Conservation (phyloP, 2,329 filamentous ascomycete genomes). For the Nakataea oryzae region DNA sequence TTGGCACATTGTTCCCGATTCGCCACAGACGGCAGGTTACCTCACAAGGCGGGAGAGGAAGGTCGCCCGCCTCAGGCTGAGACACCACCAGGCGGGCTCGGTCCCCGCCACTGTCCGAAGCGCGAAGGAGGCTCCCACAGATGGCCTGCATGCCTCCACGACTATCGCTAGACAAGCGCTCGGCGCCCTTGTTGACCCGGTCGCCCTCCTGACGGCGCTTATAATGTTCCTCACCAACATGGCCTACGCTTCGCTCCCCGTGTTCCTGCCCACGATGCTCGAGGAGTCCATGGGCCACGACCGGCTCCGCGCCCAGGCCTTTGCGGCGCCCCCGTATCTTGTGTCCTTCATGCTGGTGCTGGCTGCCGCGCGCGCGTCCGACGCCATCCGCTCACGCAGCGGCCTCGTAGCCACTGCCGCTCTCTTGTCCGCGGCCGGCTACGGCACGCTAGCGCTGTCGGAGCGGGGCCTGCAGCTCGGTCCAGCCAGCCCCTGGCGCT, state of each 20-base stretch:
- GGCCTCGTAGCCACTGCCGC: constrained; percentile 60
- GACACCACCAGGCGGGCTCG: constrained; percentile 19
- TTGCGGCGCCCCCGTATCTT: constrained; percentile 75
- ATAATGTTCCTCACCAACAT: constrained; percentile 89
- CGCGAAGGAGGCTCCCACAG: constrained; percentile 6
- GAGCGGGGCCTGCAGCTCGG: constrained; percentile 25
- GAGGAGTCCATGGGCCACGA: constrained; percentile 63
- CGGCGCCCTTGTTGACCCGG: constrained; percentile 52
- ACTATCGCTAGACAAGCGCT: constrained; percentile 38
- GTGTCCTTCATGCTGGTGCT: constrained; percentile 64
- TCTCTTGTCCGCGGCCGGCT: constrained; percentile 51
- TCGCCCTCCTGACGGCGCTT: constrained; percentile 62
- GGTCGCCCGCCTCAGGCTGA: constrained; percentile 60
- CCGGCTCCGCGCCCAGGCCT: constrained; percentile 58
- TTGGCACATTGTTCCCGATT: constrained; percentile 68
- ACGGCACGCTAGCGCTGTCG: constrained; percentile 44
- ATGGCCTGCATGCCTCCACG: constrained; percentile 27
- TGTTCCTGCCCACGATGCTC: constrained; percentile 77
- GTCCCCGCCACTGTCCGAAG: no score
- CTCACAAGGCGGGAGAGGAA: constrained; percentile 53
- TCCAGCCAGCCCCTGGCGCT: constrained; percentile 40
- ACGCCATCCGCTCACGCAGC: constrained; percentile 52
- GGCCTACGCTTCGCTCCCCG: constrained; percentile 77
- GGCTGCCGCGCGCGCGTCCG: constrained; percentile 61
- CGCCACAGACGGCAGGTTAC: constrained; percentile 54